Base-by-base conservation (phyloP, 768 basidiomycete species). In the Vishniacozyma victoriae region DNA sequence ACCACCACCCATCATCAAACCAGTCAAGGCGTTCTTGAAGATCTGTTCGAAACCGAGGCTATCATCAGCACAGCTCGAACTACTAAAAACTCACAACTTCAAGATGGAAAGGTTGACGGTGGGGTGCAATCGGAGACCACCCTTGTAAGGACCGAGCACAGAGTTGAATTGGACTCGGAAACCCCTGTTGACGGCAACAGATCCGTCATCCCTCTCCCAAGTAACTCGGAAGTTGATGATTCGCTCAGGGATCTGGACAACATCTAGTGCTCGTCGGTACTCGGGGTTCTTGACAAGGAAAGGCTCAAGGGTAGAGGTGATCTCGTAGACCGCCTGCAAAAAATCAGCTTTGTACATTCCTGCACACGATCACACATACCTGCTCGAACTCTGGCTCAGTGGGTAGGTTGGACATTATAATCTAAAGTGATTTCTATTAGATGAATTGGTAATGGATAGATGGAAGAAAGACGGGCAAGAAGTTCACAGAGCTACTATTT, bases 101-200 rank as follows among this genome's bases (percentile, higher is more conserved):
- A 86, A 79, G 75, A 86, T 85, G 60, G 82, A 83, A 31, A 86
- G 78, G 76, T 85, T 85, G 74, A 86, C 84, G 44, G 81, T 79
- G 53, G 83, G 83, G 76, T 85, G 84, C 43, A 86, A 78, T 56
- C 84, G 81, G 59, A 85, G 80, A 72, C 84, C 84, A 54, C 84
- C 84, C 72, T 84, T 83, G 78, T 84, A 84, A 35, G 84, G 84
- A 46, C 84, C 84, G 24, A 86, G 77, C 22, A 82, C 82, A 38
- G 83, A 85, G 77, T 83, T 84, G 76, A 82, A 85, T 75, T 85
- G 83, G 44, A 85, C 84, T 56, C 84, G 79, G 76, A 78, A 85
- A 24, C 84, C 84, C 48, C 79, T 76, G 76, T 85, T 84, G 62
- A 85, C 83, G 59, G 83, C 82, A 41, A 79, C 69, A 37, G 75